Conservation (phyloP, 345 rosid genomes). For the Heritiera littoralis region DNA sequence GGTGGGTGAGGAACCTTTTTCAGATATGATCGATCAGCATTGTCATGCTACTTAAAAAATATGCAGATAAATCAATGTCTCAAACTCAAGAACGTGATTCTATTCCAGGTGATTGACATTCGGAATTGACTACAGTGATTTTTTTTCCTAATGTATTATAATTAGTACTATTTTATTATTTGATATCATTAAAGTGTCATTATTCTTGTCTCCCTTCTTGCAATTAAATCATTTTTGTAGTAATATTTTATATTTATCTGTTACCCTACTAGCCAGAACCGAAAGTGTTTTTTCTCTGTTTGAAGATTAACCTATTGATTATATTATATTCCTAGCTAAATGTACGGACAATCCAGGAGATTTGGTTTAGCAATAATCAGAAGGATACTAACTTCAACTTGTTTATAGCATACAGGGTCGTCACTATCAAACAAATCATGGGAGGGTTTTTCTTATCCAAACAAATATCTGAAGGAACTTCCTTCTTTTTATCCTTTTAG, state of each 20-base stretch:
- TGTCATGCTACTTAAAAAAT: background rate
- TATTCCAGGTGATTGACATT: constrained; percentile 3
- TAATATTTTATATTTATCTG: background rate
- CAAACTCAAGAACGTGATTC: constrained; percentile 10
- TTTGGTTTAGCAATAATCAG: constrained; percentile 17
- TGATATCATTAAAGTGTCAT: constrained; percentile 8
- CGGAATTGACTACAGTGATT: constrained; percentile 3
- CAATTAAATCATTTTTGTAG: background rate
- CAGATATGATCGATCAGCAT: background rate
- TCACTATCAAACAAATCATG: constrained; percentile 53
- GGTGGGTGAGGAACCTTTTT: constrained; percentile 12
- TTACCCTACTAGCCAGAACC: constrained; percentile 26
- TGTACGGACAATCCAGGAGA: constrained; percentile 32
- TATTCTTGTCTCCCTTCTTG: constrained; percentile 18
- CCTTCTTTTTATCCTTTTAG: constrained; percentile 6
- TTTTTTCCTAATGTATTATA: background rate
- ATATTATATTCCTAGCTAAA: constrained; percentile 25
- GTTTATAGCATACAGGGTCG: constrained; percentile 35
- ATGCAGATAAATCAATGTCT: constrained; percentile 7
- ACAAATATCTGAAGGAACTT: constrained; percentile 54
- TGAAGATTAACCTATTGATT: constrained; percentile 9
- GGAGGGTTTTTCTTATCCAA: constrained; percentile 55
- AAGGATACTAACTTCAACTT: constrained; percentile 32
- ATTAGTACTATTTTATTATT: background rate
- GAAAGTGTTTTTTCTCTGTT: constrained; percentile 28